Evolutionary conservation across 805 yeast species (phyloP), one percentile per base, ranked within the genome.

Genomic region (Crinitomyces ghanaensis): DNA sequence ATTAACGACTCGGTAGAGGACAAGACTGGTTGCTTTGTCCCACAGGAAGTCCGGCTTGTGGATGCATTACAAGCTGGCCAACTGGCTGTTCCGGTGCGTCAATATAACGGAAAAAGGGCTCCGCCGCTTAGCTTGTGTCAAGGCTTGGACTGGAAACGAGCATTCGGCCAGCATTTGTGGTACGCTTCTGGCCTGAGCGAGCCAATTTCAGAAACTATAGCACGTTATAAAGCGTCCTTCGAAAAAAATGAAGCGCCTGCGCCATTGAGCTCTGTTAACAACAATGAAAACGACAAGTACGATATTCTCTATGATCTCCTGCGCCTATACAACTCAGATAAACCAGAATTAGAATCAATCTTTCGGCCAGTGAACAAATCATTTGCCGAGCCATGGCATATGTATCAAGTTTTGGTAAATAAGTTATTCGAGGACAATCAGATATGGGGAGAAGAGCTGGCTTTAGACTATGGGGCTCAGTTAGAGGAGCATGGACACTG

Each of bases 121-220:
- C 38, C 44, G 4, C 46, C 42, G 2, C 19, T 48, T 7, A 37
- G 42, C 19, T 25, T 49, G 12, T 42, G 63, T 2, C 57, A 56
- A 2, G 70, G 65, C 2, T 61, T 80, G 19, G 67, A 77, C 11
- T 81, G 95, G 93, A 64, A 69, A 37, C 60, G 77, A 20, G 63
- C 69, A 16, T 60, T 86, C 20, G 72, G 74, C 1, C 43, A 81
- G 34, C 50, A 63, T 13, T 44, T 85, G n/a, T 72, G 70, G 48
- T 86, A 76, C 54, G 83, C 81, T 3, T 16, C 44, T 5, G 20
- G 34, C 12, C 20, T 13, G 11, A 13, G 22, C 7, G 39, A 35
- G 24, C 27, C 39, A 4, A 34, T 47, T 4, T 28, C 41, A 5
- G 45, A 39, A 18, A 51, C 51, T 1, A 48, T 48, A 15, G 37